Evolutionary conservation across 1,284 basidiomycete genomes (phyloP).

Genomic region (Cutaneotrichosporon sp.): DNA sequence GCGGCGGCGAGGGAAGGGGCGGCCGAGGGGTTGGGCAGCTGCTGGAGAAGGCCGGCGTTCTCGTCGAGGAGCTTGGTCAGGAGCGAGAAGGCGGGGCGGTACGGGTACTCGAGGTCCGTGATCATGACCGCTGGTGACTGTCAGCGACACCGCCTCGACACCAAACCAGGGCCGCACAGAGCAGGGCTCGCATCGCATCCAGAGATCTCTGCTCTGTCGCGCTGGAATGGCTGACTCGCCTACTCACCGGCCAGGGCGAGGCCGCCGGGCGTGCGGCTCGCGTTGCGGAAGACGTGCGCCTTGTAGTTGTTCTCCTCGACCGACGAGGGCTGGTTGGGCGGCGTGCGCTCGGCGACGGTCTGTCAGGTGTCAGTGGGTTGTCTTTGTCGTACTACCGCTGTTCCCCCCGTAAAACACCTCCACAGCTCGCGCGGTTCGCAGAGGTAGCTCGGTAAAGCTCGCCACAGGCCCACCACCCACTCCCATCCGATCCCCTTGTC

Average conservation of each 20-base stretch:
- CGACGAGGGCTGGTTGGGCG: slow-evolving; percentile 82
- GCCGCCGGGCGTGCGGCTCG: slow-evolving; percentile 40
- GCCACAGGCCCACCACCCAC: too few relatives aligned
- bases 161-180: too few relatives aligned
- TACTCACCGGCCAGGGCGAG: slow-evolving; percentile 66
- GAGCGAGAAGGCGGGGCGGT: slow-evolving; percentile 93
- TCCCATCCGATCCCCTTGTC: too few relatives aligned
- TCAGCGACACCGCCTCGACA: too few relatives aligned
- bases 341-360: slow-evolving; percentile 90
- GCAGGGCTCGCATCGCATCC: too few relatives aligned
- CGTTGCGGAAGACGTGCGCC: slow-evolving; percentile 78
- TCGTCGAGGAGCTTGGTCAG: slow-evolving; percentile 94
- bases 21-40: slow-evolving; percentile 51
- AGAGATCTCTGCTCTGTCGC: background rate
- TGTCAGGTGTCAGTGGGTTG: too few relatives aligned
- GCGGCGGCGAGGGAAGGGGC: slow-evolving; percentile 46
- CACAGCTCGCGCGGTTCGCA: too few relatives aligned
- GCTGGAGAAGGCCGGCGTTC: slow-evolving; percentile 70
- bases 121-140: slow-evolving; percentile 78
- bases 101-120: slow-evolving; percentile 94
- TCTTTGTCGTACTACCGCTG: too few relatives aligned
- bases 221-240: background rate
- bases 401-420: too few relatives aligned
- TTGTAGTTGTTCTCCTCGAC: slow-evolving; percentile 94
- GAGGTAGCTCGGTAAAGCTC: too few relatives aligned